These are phyloP conservation scores for Yarrowia alimentaria DNA, from an alignment of 805 yeast genomes.

Conservation along the genomic window DNA sequence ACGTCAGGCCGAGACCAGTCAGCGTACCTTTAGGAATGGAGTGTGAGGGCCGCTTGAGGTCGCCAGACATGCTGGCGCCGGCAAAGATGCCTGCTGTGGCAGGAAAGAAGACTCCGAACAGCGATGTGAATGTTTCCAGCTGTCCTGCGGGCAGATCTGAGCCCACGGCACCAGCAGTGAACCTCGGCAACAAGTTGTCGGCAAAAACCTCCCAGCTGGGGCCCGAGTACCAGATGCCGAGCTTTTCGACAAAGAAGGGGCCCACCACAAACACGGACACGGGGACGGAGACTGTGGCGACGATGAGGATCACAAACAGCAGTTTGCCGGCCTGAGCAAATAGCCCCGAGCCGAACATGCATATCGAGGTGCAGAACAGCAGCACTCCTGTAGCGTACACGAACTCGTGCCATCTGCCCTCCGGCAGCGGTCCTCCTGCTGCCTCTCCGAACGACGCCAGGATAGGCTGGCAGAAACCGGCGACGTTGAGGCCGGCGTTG, in stretches of 20 bases:
- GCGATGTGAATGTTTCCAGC: conserved; percentile 70
- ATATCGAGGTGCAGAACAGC: conserved; percentile 31
- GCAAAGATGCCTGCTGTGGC: conserved; percentile 99
- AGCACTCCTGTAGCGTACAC: conserved; percentile 64
- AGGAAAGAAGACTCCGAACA: conserved; percentile 95
- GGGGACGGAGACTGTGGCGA: conserved; percentile 50
- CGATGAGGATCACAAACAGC: conserved; percentile 32
- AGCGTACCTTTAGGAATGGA: conserved; percentile 94
- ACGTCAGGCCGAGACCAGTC: conserved; percentile 76
- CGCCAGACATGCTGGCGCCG: conserved; percentile 99
- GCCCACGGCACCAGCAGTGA: conserved; percentile 92
- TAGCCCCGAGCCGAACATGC: conserved; percentile 33
- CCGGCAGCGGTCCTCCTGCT: conserved; percentile 68
- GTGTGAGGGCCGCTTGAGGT: conserved; percentile 75
- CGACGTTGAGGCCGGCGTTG: conserved; percentile 85
- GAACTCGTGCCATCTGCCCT: conserved; percentile 66
- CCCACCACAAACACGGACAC: conserved; percentile 63
- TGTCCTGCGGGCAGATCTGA: conserved; percentile 52
- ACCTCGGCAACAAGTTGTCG: conserved; percentile 71
- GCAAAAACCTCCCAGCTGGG: conserved; percentile 63
- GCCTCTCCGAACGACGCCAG: conserved; percentile 68
- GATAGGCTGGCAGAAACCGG: conserved; percentile 91
- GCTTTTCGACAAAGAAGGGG: conserved; percentile 49
- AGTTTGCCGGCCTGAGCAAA: conserved; percentile 33
- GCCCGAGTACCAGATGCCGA: conserved; percentile 59